Evolutionary conservation across 345 rosid species (phyloP).

Genomic region (Nasturtium officinale): DNA sequence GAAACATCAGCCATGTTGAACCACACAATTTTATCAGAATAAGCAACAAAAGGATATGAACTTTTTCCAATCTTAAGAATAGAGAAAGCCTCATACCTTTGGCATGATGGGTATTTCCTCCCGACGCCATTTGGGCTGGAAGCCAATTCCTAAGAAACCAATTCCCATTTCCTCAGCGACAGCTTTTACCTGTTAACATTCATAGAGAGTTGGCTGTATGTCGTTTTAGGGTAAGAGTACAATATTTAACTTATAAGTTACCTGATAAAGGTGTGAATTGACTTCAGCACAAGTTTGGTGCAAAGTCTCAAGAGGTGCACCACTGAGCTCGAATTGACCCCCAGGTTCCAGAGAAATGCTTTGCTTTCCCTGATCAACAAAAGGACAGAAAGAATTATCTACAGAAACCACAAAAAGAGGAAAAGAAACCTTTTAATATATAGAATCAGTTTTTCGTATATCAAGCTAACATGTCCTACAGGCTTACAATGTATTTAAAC

Average conservation of each 20-base stretch:
- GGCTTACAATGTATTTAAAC: neutral
- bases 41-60: neutral
- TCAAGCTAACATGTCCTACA: conserved; percentile 7
- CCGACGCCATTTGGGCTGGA: conserved; percentile 91
- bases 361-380: conserved; percentile 79
- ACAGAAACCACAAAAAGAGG: neutral
- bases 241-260: conserved; percentile 21
- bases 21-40: neutral
- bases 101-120: conserved; percentile 97
- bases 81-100: conserved; percentile 57
- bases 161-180: conserved; percentile 99
- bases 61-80: neutral
- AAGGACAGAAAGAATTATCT: neutral
- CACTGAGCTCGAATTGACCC: conserved; percentile 98
- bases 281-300: conserved; percentile 99
- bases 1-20: neutral
- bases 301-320: conserved; percentile 98
- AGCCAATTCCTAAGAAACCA: conserved; percentile 97
- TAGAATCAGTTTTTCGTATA: neutral
- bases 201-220: conserved; percentile 10
- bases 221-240: conserved; percentile 2
- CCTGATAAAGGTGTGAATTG: conserved; percentile 99
- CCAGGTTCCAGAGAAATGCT: conserved; percentile 99
- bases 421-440: neutral
- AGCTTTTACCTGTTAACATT: conserved; percentile 77